Evolutionary conservation across 768 basidiomycete species (phyloP), one percentile per base, ranked within the genome.

Genomic region (Lyophyllum shimeji): DNA sequence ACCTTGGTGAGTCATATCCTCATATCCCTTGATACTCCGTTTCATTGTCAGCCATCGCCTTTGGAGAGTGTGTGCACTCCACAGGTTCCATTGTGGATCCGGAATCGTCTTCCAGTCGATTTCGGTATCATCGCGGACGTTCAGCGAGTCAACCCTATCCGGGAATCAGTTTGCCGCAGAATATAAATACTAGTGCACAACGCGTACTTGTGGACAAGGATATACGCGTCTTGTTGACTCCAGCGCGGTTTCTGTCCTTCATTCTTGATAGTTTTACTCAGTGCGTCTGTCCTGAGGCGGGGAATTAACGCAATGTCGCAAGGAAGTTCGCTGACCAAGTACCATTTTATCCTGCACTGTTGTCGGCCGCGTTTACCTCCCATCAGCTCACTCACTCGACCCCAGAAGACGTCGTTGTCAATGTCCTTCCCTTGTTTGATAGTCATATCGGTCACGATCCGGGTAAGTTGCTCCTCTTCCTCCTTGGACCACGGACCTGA

Each of bases 331-430:
- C 9, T 4, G 29, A 29, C 5, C 29, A 29, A 29, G 24, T 56
- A 90, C 90, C 92, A 94, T 81, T 94, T 94, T 43, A 89, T 89
- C 46, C 92, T 80, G 74, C 92, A 93, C 67, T 94, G 92, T 63
- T 92, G 89, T 60, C 91, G 78, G 33, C 86, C 85, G 47, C 92
- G 81, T 46, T 70, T 86, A 21, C 84, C 82, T 37, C 85, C 88
- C 92, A 94, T 93, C 45, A 80, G 77, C 47, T 86, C 80, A 58
- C 85, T 86, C 37, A 94, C 89, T 50, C 78, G 78, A 15, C 84
- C 82, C 92, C 92, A 94, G 70, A 91, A 93, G 31, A 93, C 84
- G 59, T 93, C 91, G 51, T 83, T 85, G 53, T 91, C 90, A 50
- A 83, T 69, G 61, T 87, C 80, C 64, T 83, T 84, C n/a, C 89